Evolutionary conservation across 2,329 filamentous ascomycete genomes (phyloP).

Genomic region (Fusarium nygamai): DNA sequence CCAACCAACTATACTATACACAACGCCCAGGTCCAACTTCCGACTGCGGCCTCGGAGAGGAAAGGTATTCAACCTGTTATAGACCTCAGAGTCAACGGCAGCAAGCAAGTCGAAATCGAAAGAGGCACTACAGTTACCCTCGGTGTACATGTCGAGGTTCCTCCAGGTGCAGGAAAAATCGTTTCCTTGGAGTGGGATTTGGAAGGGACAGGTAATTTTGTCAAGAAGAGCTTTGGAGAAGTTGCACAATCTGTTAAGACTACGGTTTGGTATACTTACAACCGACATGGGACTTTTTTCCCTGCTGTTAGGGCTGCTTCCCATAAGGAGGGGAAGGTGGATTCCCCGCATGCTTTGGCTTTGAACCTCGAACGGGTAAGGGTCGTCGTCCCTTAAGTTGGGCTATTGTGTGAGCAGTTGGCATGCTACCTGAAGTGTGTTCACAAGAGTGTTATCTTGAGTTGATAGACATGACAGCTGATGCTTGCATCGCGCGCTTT

Average conservation of each 20-base stretch:
- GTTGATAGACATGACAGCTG: too few relatives aligned
- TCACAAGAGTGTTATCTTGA: too few relatives aligned
- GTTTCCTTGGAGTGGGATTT: background rate
- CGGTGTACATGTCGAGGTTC: accelerated
- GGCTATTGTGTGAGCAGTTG: too few relatives aligned
- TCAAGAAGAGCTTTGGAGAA: accelerated
- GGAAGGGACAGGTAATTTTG: accelerated
- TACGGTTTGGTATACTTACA: accelerated
- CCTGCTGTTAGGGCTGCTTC: background rate
- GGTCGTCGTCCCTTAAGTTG: too few relatives aligned
- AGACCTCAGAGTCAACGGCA: accelerated
- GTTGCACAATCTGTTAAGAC: accelerated
- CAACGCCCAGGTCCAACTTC: accelerated
- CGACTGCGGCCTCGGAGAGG: accelerated
- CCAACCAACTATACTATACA: background rate
- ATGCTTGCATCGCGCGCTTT: too few relatives aligned
- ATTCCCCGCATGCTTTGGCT: accelerated
- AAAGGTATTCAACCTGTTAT: background rate
- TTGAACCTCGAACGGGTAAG: accelerated
- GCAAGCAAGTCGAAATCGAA: accelerated
- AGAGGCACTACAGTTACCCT: accelerated
- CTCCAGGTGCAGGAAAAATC: accelerated
- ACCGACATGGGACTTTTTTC: accelerated
- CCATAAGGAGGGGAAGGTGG: accelerated
- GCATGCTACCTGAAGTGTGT: too few relatives aligned